Evolutionary conservation across 2,329 filamentous ascomycete genomes (phyloP), one percentile per base, ranked within the genome.

Genomic region (Trichoderma sp.): DNA sequence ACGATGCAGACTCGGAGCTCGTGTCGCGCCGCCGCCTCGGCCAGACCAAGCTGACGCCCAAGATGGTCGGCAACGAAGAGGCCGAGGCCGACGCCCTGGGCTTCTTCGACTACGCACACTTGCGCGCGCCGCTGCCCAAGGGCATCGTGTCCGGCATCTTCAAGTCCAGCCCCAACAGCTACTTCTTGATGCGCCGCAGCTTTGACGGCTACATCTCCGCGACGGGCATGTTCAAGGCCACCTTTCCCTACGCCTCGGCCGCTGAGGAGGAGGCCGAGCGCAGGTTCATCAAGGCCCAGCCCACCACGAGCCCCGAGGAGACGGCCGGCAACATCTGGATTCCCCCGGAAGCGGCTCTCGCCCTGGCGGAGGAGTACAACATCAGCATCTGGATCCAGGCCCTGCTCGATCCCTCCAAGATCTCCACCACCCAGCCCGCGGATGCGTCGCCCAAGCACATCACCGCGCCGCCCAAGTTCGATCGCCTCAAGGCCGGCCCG

Each of bases 311-410:
- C 71, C 84, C 84, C 64, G 93, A 98, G 74, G 95, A 98, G 82
- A 93, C 95, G 34, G 95, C 95, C 28, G 95, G 95, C 52, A 99
- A 97, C 77, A 88, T 99, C 60, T 99, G 95, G 95, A 93, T 98
- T 58, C 88, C 92, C 54, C 93, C 94, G 6, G 83, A 89, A 69
- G 79, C 87, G 86, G 95, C 95, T 43, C 84, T 99, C 51, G 80
- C 85, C 65, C 84, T 99, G 14, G 91, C 94, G 59, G 88, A 91
- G 52, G 93, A 98, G 77, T 99, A 98, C 76, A 84, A 86, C 64
- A 93, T 98, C 76, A 79, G 84, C 56, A 83, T 90, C 51, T 99
- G 95, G 95, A 92, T 99, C 70, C 87, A 87, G 64, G 95, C 95
- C n/a, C 84, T 99, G 19, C 85, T 99, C 57, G 94, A 98, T 75